These are phyloP conservation scores for Schwanniomyces vanrijiae DNA, from an alignment of 805 yeast species.

Conservation along the genomic window DNA sequence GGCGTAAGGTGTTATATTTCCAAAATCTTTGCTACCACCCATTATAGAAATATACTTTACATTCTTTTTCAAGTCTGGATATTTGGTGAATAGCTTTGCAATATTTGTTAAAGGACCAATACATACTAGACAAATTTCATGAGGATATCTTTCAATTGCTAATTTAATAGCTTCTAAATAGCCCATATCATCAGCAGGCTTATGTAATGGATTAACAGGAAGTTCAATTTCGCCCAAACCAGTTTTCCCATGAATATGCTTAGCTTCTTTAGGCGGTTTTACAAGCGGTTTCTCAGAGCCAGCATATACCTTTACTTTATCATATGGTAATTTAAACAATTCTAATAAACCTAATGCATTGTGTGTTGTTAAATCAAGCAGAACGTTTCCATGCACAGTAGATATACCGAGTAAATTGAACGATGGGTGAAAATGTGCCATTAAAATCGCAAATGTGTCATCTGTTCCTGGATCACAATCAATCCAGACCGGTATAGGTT, in stretches of 20 bases:
- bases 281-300: conserved; percentile 63
- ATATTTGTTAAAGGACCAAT: conserved; percentile 80
- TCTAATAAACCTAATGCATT: conserved; percentile 71
- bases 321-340: conserved; percentile 40
- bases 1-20: conserved; percentile 53
- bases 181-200: conserved; percentile 17
- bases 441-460: conserved; percentile 72
- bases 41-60: conserved; percentile 62
- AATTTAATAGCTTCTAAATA: conserved; percentile 38
- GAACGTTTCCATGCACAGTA: conserved; percentile 72
- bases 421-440: conserved; percentile 60
- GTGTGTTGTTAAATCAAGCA: conserved; percentile 61
- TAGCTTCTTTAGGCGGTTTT: conserved; percentile 51
- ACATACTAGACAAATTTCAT: conserved; percentile 61
- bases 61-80: conserved; percentile 53
- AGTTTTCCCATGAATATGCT: conserved; percentile 67
- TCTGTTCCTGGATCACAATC: conserved; percentile 95
- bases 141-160: conserved; percentile 44
- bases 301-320: conserved; percentile 61
- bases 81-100: conserved; percentile 50
- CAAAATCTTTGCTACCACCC: conserved; percentile 69
- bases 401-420: conserved; percentile 67
- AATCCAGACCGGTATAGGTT: conserved; percentile 66
- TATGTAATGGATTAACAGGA: conserved; percentile 48
- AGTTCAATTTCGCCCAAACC: conserved; percentile 78